phyloP scores from a whole-genome alignment of 495 filamentous ascomycete species.

The Parmelia sp. region DNA sequence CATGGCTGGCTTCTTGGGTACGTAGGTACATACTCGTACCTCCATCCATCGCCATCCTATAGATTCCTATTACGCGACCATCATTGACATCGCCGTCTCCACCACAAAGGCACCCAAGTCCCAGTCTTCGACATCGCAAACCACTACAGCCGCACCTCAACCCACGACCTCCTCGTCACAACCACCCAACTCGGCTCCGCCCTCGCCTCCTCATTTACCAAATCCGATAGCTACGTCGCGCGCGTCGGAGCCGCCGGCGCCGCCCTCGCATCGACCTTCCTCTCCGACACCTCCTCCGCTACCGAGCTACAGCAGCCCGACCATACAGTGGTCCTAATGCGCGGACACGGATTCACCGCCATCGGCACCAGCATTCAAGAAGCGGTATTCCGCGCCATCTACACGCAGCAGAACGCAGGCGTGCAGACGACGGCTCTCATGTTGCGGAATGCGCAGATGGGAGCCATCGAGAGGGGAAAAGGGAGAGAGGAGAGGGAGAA shows the following conservation, averaged over 20 bases:
- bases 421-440: constrained; percentile 35
- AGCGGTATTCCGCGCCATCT: constrained; percentile 40
- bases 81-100: not conserved
- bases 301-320: not conserved
- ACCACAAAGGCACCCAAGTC: not conserved
- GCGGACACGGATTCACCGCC: constrained; percentile 44
- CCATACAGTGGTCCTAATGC: constrained; percentile 39
- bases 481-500: constrained; percentile 2
- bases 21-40: not conserved
- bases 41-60: not conserved
- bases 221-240: not conserved
- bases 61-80: no score
- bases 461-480: not conserved
- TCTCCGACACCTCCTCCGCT: not conserved
- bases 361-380: constrained; percentile 35
- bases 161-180: not conserved
- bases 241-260: not conserved
- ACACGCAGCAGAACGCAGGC: constrained; percentile 41
- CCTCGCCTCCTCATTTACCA: not conserved
- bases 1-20: constrained; percentile 47
- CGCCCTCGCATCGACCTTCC: not conserved
- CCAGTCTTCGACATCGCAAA: not conserved
- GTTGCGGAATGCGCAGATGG: not conserved
- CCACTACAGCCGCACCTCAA: not conserved
- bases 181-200: not conserved